These are phyloP conservation scores for Fusarium verticillioides DNA, from an alignment of 2,329 filamentous ascomycete species.

Conservation along the genomic window DNA sequence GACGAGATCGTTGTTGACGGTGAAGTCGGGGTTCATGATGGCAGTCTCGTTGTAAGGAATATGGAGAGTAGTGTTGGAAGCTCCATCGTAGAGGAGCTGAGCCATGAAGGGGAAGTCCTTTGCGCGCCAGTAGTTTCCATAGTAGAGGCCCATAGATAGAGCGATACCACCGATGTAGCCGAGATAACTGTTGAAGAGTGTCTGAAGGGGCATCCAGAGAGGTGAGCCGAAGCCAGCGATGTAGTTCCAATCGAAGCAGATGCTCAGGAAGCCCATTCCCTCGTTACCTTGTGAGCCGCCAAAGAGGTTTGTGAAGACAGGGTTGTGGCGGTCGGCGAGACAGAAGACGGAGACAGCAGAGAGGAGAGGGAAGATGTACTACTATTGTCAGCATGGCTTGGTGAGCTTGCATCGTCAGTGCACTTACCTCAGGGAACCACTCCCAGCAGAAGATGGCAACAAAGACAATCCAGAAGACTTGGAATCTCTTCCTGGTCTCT, in stretches of 20 bases:
- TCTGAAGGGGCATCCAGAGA: conserved; percentile 53
- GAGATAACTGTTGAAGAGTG: conserved; percentile 52
- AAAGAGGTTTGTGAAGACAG: conserved; percentile 31
- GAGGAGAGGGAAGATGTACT: conserved; percentile 57
- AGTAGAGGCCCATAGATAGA: conserved; percentile 48
- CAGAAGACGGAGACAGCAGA: conserved; percentile 45
- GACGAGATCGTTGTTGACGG: neutral
- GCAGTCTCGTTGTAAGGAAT: conserved; percentile 17
- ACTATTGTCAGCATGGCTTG: neutral
- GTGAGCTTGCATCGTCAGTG: rapidly evolving
- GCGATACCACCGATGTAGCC: conserved; percentile 52
- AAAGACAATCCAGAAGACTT: conserved; percentile 55
- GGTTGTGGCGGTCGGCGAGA: conserved; percentile 14
- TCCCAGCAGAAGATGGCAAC: conserved; percentile 58
- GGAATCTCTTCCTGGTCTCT: conserved; percentile 53
- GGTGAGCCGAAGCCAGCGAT: conserved; percentile 45
- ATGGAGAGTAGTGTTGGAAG: conserved; percentile 6
- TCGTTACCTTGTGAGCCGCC: conserved; percentile 32
- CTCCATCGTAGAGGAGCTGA: conserved; percentile 18
- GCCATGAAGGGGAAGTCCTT: conserved; percentile 33
- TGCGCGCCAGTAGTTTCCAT: conserved; percentile 28
- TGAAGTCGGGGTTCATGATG: conserved; percentile 39
- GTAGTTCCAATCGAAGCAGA: conserved; percentile 32
- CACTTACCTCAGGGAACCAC: conserved; percentile 20
- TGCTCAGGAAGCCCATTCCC: conserved; percentile 20